Conservation (phyloP, 1,139 yeast species). For the Pichia sp. region DNA sequence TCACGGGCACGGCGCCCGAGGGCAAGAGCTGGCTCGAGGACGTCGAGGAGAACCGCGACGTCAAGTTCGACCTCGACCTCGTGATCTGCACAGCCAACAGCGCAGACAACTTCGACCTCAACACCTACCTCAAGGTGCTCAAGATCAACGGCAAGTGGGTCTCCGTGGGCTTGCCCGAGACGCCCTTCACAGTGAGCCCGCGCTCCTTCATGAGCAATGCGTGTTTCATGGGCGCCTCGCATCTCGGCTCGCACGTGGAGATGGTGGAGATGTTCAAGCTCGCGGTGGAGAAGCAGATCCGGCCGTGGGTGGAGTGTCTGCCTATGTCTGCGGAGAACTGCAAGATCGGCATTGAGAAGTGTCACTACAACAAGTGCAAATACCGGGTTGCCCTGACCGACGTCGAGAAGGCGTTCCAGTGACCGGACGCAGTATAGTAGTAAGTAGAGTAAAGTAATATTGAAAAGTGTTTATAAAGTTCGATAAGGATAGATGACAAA, state of each 20-base stretch:
- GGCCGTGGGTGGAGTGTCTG: constrained; percentile 56
- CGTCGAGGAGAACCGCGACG: constrained; percentile 9
- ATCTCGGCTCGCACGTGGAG: constrained; percentile 46
- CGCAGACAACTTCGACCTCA: constrained; percentile 38
- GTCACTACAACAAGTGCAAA: constrained; percentile 52
- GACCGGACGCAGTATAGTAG: no score
- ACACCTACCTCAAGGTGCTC: constrained; percentile 35
- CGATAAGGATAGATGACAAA: background rate
- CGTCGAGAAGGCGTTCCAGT: constrained; percentile 42
- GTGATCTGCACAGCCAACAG: constrained; percentile 50
- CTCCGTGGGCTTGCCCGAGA: constrained; percentile 52
- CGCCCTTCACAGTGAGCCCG: constrained; percentile 34
- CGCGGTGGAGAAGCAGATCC: constrained; percentile 48
- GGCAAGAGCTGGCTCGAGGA: constrained; percentile 35
- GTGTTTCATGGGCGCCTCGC: constrained; percentile 40
- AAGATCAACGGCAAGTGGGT: constrained; percentile 47
- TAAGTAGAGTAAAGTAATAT: background rate
- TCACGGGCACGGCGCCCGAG: constrained; percentile 37
- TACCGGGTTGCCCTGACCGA: constrained; percentile 63
- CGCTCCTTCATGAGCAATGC: constrained; percentile 36
- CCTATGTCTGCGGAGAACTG: constrained; percentile 48
- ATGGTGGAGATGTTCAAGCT: constrained; percentile 52
- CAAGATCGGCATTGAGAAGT: constrained; percentile 46
- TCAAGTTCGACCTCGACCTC: constrained; percentile 39
- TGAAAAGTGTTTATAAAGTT: background rate